Conservation (phyloP, 768 basidiomycete genomes). For the Galerina sulciceps region DNA sequence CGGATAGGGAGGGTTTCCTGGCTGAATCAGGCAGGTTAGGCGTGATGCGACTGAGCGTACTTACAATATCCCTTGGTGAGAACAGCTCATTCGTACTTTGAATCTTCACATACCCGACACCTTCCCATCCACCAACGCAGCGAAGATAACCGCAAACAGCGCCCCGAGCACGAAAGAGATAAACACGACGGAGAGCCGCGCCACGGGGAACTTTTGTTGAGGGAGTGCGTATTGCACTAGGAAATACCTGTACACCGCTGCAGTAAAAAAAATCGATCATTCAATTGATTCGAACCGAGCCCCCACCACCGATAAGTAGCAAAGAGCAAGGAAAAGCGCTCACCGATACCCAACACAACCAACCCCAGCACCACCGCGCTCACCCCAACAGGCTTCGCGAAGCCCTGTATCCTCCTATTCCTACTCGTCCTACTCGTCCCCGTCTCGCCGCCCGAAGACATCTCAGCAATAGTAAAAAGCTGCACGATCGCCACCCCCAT, state of each 20-base stretch:
- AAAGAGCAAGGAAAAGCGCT: constrained; percentile 2
- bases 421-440: too few species aligned
- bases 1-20: too few species aligned
- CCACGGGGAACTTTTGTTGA: constrained; percentile 23
- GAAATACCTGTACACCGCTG: constrained; percentile 26
- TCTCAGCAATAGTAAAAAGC: constrained; percentile 25
- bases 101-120: too few species aligned
- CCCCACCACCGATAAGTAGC: neutral
- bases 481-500: constrained; percentile 48
- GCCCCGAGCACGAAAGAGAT: constrained; percentile 22
- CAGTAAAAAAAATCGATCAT: neutral
- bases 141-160: constrained; percentile 22
- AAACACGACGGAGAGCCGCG: constrained; percentile 23
- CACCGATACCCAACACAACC: constrained; percentile 22
- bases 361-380: constrained; percentile 18
- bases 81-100: too few species aligned
- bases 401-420: constrained; percentile 18
- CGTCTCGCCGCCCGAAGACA: constrained; percentile 10
- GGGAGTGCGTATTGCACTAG: constrained; percentile 23
- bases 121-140: constrained; percentile 15
- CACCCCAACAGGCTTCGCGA: constrained; percentile 23
- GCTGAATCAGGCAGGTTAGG: too few species aligned
- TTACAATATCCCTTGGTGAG: too few species aligned
- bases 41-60: too few species aligned
- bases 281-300: too few species aligned